phyloP scores from a whole-genome alignment of 306 rosid species.

The Cucumis hystrix region DNA sequence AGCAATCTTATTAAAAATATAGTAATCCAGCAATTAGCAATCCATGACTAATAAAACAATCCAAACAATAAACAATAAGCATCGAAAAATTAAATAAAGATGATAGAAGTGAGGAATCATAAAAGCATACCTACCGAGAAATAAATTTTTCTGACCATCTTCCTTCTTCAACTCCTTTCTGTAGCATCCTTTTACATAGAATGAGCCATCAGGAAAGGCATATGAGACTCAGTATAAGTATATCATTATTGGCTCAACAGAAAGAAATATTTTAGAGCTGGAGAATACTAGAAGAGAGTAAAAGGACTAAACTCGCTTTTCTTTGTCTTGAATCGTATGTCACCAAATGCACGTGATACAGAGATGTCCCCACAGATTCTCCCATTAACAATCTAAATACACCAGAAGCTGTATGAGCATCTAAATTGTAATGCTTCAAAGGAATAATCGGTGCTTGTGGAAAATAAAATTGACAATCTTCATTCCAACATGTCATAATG shows the following conservation, averaged over 20 bases:
- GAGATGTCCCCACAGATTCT: constrained; percentile 98
- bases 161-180: constrained; percentile 71
- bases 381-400: constrained; percentile 61
- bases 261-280: background rate
- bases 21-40: background rate
- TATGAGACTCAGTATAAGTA: background rate
- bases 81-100: background rate
- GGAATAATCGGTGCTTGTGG: background rate
- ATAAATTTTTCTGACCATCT: constrained; percentile 85
- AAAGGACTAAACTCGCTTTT: constrained; percentile 57
- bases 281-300: constrained; percentile 15
- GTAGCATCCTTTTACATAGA: constrained; percentile 60
- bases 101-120: constrained; percentile 6
- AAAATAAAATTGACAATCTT: background rate
- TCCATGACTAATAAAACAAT: background rate
- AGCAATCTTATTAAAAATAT: background rate
- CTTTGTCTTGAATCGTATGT: constrained; percentile 83
- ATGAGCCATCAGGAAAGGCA: constrained; percentile 24
- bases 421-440: background rate
- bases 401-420: constrained; percentile 15
- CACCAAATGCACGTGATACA: constrained; percentile 96
- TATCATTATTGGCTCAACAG: background rate
- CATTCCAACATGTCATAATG: background rate
- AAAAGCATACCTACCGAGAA: constrained; percentile 63
- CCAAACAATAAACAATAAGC: background rate